A percentile compares a stretch with the other conserved stretches of the same genome.
Evolutionary conservation across 2,329 filamentous ascomycete genomes (phyloP).

Genomic region (Fusarium proliferatum): DNA sequence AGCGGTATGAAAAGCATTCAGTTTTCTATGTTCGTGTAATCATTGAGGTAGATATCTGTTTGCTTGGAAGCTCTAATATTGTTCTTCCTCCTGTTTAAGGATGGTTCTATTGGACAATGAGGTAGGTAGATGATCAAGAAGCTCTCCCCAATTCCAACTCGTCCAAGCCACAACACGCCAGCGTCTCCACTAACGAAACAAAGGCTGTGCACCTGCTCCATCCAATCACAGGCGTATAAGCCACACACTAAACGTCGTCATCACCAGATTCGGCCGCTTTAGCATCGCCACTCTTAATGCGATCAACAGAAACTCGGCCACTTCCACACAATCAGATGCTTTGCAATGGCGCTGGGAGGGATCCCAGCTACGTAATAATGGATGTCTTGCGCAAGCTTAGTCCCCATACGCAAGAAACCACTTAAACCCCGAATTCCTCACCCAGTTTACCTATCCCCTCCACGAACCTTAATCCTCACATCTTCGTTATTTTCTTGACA

Average conservation of each 20-base stretch:
- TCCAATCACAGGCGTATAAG: slow-evolving; percentile 24
- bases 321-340: slow-evolving; percentile 25
- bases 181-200: slow-evolving; percentile 26
- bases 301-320: slow-evolving; percentile 14
- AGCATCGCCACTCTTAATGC: slow-evolving; percentile 28
- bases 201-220: slow-evolving; percentile 12
- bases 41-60: too few species aligned
- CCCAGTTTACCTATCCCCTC: not conserved
- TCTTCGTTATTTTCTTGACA: not conserved
- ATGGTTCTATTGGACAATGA: not conserved
- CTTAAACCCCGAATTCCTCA: slow-evolving; percentile 25
- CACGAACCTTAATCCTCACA: not conserved
- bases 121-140: not conserved
- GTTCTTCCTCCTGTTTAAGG: not conserved
- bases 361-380: slow-evolving; percentile 30
- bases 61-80: not conserved
- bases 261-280: slow-evolving; percentile 2
- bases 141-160: not conserved
- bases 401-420: slow-evolving; percentile 5
- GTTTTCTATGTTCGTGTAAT: not conserved
- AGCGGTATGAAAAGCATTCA: not conserved
- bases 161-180: slow-evolving; percentile 22
- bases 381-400: slow-evolving; percentile 29
- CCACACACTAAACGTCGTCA: slow-evolving; percentile 37
- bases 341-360: not conserved